Percentiles rank a stretch among this genome's conserved stretches.
These are phyloP conservation scores for Saccharomycopsis fodiens DNA, from an alignment of 805 yeast species.

Conservation along the genomic window DNA sequence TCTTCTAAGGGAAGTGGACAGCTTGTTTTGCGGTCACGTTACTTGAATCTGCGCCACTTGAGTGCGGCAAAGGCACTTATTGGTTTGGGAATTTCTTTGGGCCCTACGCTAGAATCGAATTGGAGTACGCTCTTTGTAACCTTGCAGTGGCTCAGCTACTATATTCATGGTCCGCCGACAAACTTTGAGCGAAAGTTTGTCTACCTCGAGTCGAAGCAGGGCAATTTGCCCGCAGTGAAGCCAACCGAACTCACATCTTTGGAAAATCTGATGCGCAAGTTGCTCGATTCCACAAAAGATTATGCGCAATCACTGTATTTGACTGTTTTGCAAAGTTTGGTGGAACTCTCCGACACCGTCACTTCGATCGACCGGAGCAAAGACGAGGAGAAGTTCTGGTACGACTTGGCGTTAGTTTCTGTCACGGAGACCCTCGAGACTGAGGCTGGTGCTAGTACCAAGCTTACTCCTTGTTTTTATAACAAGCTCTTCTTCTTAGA, in stretches of 20 bases:
- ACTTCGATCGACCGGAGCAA: constrained; percentile 14
- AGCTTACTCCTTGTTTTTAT: constrained; percentile 37
- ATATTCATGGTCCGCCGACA: constrained; percentile 52
- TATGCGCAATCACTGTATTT: constrained; percentile 46
- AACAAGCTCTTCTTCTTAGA: constrained; percentile 49
- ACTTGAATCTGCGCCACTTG: constrained; percentile 59
- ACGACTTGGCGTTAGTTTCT: constrained; percentile 6
- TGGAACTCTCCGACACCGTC: constrained; percentile 32
- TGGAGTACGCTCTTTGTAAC: constrained; percentile 63
- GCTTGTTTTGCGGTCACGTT: constrained; percentile 31
- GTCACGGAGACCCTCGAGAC: constrained; percentile 24
- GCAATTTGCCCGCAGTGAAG: constrained; percentile 24
- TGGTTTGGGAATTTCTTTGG: constrained; percentile 75
- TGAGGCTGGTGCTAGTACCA: constrained; percentile 14
- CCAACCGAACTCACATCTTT: constrained; percentile 42
- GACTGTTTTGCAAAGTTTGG: constrained; percentile 40
- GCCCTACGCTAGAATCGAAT: constrained; percentile 54
- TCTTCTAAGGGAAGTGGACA: background rate
- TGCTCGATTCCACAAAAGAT: constrained; percentile 53
- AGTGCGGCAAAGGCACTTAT: constrained; percentile 71
- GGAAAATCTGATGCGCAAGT: constrained; percentile 48
- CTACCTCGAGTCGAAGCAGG: constrained; percentile 14
- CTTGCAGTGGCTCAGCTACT: constrained; percentile 74
- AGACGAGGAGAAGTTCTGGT: constrained; percentile 6
- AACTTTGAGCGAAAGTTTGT: constrained; percentile 27